Base-by-base conservation (phyloP, 495 filamentous ascomycete genomes). In the Aspergillus haitiensis region DNA sequence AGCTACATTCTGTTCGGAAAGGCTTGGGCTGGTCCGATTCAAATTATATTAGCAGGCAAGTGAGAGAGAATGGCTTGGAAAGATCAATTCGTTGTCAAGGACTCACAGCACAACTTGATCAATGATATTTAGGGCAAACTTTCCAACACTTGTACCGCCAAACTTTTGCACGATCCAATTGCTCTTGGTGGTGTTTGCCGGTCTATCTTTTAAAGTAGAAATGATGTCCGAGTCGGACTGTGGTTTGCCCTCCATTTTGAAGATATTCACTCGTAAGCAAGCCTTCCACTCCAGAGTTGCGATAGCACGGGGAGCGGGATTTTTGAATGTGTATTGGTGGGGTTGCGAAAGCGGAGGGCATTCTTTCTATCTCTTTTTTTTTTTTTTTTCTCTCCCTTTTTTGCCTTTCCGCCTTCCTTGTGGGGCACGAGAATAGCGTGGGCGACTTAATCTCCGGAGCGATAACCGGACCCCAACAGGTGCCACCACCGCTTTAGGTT, bases 81-180 rank as follows among this genome's bases (percentile, higher is more conserved):
- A 10, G 8, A 12, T 3, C 40, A 18, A 49, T 36, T 33, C 31
- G 6, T 16, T 21, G 7, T 44, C 37, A 9, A 54, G 35, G 27
- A 64, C 68, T 70, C 83, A 92, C 88, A 81, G 72, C 54, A 91
- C 84, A 69, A 93, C 90, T 63, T 88, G 85, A 68, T 86, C 82
- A 35, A 86, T 87, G 66, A 93, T 91, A 71, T 88, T 83, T 15
- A 78, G 62, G 35, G 86, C 78, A 64, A 87, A 88, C 72, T 91
- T 91, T 55, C 83, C 83, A 21, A 85, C 77, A 62, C 88, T 91
- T 21, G 88, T 93, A 50, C 90, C 89, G 48, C 89, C 89, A 67
- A 91, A 93, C 68, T 93, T 94, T 65, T 93, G 90, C 21, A 94
- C 88, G n/a, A 92, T 74, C 88, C 89, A 92, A 63, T 75, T 72